Conservation (phyloP, 768 basidiomycete species). For the Pisolithus marmoratus region DNA sequence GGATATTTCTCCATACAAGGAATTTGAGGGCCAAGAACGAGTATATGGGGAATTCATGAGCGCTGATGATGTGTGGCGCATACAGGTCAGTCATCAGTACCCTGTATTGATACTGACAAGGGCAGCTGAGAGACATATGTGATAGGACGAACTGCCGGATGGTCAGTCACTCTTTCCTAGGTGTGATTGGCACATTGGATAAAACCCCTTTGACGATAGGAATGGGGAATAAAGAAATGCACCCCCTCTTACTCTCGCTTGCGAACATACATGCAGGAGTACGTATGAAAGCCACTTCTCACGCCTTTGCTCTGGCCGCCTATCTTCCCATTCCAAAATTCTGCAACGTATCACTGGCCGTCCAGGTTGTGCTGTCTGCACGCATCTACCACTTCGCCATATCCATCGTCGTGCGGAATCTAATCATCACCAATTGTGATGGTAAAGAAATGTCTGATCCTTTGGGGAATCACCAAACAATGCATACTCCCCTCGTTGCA, state of each 20-base stretch:
- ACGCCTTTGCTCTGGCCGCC: slow-evolving; percentile 22
- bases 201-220: slow-evolving; percentile 29
- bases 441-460: slow-evolving; percentile 27
- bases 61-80: slow-evolving; percentile 18
- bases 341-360: slow-evolving; percentile 7
- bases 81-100: slow-evolving; percentile 14
- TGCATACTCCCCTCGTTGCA: slow-evolving; percentile 9
- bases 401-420: slow-evolving; percentile 22
- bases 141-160: slow-evolving; percentile 4
- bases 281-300: slow-evolving; percentile 27
- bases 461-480: not conserved
- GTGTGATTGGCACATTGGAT: slow-evolving; percentile 26
- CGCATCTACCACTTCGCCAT: slow-evolving; percentile 25
- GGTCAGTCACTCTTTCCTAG: slow-evolving; percentile 26
- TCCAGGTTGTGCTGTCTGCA: slow-evolving; percentile 23
- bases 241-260: slow-evolving; percentile 26
- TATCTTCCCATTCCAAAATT: slow-evolving; percentile 30
- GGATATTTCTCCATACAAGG: slow-evolving; percentile 2
- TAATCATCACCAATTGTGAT: slow-evolving; percentile 23
- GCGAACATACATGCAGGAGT: slow-evolving; percentile 29
- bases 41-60: slow-evolving; percentile 19
- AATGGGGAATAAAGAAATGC: slow-evolving; percentile 27
- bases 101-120: not conserved
- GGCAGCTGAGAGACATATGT: not conserved
- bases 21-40: slow-evolving; percentile 4